A percentile compares a stretch with the other conserved stretches of the same genome.
Conservation (phyloP, 2,329 filamentous ascomycete genomes). For the Ceratocystis harringtonii region DNA sequence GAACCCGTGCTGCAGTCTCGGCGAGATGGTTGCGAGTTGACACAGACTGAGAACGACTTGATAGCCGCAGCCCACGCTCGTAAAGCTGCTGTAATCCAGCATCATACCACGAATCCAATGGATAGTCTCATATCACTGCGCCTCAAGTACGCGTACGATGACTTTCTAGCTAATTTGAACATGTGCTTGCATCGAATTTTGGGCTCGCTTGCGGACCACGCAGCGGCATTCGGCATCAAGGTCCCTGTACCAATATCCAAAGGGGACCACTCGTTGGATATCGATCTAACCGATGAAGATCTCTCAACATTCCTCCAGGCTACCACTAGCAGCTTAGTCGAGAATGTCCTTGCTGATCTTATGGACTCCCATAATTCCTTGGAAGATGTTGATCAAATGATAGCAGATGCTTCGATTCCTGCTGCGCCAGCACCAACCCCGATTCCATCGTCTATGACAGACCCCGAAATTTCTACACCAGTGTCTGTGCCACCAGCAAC, state of each 20-base stretch:
- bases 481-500: neutral
- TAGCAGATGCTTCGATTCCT: slow-evolving; percentile 13
- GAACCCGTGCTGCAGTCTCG: slow-evolving; percentile 11
- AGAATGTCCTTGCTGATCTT: slow-evolving; percentile 27
- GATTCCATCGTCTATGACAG: slow-evolving; percentile 19
- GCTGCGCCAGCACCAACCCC: slow-evolving; percentile 14
- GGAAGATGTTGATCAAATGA: slow-evolving; percentile 17
- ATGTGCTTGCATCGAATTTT: slow-evolving; percentile 25
- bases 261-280: slow-evolving; percentile 20
- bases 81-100: slow-evolving; percentile 12
- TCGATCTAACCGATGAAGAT: slow-evolving; percentile 25
- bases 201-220: slow-evolving; percentile 24
- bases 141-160: slow-evolving; percentile 12
- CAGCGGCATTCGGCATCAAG: slow-evolving; percentile 25
- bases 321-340: slow-evolving; percentile 29
- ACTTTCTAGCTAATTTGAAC: slow-evolving; percentile 24
- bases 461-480: slow-evolving; percentile 21
- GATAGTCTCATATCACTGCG: slow-evolving; percentile 1
- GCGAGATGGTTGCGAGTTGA: slow-evolving; percentile 11
- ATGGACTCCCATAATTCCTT: slow-evolving; percentile 17
- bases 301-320: slow-evolving; percentile 31
- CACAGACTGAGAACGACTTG: slow-evolving; percentile 14
- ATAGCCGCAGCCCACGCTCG: slow-evolving; percentile 12
- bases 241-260: slow-evolving; percentile 23
- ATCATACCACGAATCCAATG: slow-evolving; percentile 9